Percentiles rank a stretch among this genome's conserved stretches.
Conservation (phyloP, 2,329 filamentous ascomycete genomes). For the Biscogniauxia marginata region DNA sequence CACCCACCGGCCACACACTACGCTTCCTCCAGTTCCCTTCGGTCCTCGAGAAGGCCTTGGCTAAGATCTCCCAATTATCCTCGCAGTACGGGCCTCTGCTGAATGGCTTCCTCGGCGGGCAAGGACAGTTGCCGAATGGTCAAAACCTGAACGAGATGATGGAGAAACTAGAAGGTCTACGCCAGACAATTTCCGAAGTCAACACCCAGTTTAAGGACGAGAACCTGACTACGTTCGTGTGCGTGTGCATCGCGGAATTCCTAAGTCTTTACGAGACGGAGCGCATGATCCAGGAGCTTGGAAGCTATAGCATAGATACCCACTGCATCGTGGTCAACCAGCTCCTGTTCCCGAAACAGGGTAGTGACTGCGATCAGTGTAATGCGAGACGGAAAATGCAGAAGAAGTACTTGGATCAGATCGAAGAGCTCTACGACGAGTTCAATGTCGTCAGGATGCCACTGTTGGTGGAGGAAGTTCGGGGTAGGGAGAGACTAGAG, state of each 20-base stretch:
- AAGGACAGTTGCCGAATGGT: conserved; percentile 77
- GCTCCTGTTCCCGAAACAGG: conserved; percentile 84
- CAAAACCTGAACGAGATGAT: conserved; percentile 90
- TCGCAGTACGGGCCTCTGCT: conserved; percentile 94
- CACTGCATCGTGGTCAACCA: conserved; percentile 98
- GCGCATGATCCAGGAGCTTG: conserved; percentile 98
- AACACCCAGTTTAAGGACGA: conserved; percentile 98
- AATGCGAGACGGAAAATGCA: conserved; percentile 96
- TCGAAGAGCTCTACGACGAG: conserved; percentile 96
- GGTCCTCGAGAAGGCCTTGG: conserved; percentile 96
- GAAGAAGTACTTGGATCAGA: conserved; percentile 98
- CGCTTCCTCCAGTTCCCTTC: conserved; percentile 98
- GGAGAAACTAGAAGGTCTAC: conserved; percentile 89
- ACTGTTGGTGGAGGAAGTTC: conserved; percentile 88
- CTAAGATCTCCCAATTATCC: conserved; percentile 91
- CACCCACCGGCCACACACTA: conserved; percentile 94
- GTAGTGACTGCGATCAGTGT: conserved; percentile 90
- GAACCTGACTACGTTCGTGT: conserved; percentile 93
- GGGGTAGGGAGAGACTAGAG: conserved; percentile 91
- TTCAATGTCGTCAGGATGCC: conserved; percentile 99
- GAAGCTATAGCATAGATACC: conserved; percentile 90
- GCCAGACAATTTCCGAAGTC: conserved; percentile 91
- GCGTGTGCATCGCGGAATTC: conserved; percentile 98
- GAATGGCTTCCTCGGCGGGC: conserved; percentile 84
- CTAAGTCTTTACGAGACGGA: conserved; percentile 96